Percentiles rank a stretch among this genome's conserved stretches.
These are phyloP conservation scores for Aechmea fasciata DNA, from an alignment of 176 grass and related monocot genomes.

Conservation along the genomic window DNA sequence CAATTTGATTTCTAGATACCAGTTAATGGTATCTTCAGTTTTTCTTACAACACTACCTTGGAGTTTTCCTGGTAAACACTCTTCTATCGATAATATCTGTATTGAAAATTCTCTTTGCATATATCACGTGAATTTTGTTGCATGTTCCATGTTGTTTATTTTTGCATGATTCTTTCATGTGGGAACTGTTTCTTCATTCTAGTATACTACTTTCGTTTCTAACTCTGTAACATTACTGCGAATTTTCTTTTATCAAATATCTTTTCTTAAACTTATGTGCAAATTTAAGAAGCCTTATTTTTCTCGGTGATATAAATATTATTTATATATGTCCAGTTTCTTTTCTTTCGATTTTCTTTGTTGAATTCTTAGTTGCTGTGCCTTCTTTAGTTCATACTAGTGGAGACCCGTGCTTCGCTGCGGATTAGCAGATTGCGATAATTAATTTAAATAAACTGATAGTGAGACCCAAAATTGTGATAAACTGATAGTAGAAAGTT, in stretches of 20 bases:
- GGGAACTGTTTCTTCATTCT: too few species aligned
- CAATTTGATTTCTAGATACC: slow-evolving; percentile 73
- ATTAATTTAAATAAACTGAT: too few species aligned
- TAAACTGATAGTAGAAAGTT: too few species aligned
- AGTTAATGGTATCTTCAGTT: slow-evolving; percentile 89
- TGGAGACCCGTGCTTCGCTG: too few species aligned
- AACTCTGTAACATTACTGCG: not conserved
- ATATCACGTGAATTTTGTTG: too few species aligned
- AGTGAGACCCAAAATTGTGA: too few species aligned
- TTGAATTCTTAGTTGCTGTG: not conserved
- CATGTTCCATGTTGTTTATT: not conserved
- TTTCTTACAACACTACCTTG: slow-evolving; percentile 81
- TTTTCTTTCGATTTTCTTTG: not conserved
- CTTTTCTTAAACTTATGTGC: not conserved
- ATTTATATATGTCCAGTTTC: not conserved
- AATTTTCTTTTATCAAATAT: slow-evolving; percentile 1
- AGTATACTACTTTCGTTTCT: not conserved
- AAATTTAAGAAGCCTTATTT: not conserved
- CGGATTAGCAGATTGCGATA: too few species aligned
- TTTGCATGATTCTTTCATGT: not conserved
- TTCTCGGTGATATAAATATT: too few species aligned
- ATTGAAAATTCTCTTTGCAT: too few species aligned
- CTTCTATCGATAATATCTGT: not conserved
- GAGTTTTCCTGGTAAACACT: slow-evolving; percentile 66
- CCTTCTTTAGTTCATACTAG: not conserved